phyloP scores from a whole-genome alignment of 163 green algal species.

The Picocystis sp. region DNA sequence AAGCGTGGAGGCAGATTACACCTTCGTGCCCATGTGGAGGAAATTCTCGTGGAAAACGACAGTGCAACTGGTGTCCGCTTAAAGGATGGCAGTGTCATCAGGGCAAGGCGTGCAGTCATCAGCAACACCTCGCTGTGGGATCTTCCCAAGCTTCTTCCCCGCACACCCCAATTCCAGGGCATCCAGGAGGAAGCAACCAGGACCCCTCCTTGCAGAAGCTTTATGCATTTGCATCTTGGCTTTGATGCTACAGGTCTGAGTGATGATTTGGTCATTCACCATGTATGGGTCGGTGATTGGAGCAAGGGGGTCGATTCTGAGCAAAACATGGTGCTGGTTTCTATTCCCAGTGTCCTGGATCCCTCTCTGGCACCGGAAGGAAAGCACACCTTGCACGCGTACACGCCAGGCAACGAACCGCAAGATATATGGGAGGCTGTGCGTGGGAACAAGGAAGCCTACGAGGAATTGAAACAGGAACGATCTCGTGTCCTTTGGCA shows the following conservation, averaged over 20 bases:
- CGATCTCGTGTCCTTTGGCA: slow-evolving; percentile 56
- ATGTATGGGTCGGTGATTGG: slow-evolving; percentile 73
- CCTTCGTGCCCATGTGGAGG: slow-evolving; percentile 44
- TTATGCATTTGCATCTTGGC: slow-evolving; percentile 86
- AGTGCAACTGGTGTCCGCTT: slow-evolving; percentile 36
- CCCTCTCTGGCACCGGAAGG: slow-evolving; percentile 43
- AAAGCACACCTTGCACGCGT: slow-evolving; percentile 74
- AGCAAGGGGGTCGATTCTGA: slow-evolving; percentile 39
- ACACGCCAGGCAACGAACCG: slow-evolving; percentile 60
- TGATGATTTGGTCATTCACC: slow-evolving; percentile 56
- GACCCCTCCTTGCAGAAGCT: slow-evolving; percentile 49
- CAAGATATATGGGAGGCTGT: slow-evolving; percentile 57
- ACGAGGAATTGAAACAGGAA: slow-evolving; percentile 68
- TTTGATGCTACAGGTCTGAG: slow-evolving; percentile 55
- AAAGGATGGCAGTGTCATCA: slow-evolving; percentile 26
- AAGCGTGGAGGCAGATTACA: slow-evolving; percentile 29
- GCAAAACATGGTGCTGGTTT: slow-evolving; percentile 76
- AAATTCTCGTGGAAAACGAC: slow-evolving; percentile 34
- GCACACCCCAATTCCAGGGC: slow-evolving; percentile 4
- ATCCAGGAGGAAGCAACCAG: slow-evolving; percentile 14
- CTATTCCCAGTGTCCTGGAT: slow-evolving; percentile 54
- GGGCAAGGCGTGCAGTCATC: slow-evolving; percentile 52
- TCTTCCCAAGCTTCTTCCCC: slow-evolving; percentile 57
- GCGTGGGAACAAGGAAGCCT: slow-evolving; percentile 40
- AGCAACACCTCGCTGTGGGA: slow-evolving; percentile 80